Evolutionary conservation across 768 basidiomycete genomes (phyloP), one percentile per base, ranked within the genome.

Genomic region (Mycena belliarum): DNA sequence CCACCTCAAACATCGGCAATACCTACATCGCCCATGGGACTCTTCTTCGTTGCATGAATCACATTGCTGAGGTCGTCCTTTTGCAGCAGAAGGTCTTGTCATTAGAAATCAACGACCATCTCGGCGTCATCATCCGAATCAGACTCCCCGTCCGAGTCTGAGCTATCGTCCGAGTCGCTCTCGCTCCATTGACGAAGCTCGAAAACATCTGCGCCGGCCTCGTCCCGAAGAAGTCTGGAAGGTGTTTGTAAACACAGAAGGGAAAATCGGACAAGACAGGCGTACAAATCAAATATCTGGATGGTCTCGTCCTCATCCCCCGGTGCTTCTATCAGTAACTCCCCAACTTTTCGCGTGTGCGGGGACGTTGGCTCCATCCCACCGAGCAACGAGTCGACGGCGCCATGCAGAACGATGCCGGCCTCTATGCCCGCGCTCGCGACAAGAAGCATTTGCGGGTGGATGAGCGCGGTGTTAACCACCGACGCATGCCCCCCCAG

Each of bases 361-460:
- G 58, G 23, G 43, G 15, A 23, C 28, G 35, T 59, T 8, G 49
- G 28, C 49, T 33, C 5, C 52, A 57, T 55, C 7, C 60, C 46
- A 14, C 62, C 60, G 14, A 46, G 18, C 29, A 53, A 25, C 29
- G 21, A 51, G 40, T 45, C 16, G 28, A 49, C 53, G 3, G 88
- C 82, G 63, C 87, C 85, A 68, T 92, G 91, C 14, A 93, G 70
- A 20, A 85, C 65, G 24, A 91, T 78, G 59, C 83, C 77, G 24
- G 82, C 83, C 69, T 94, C 92, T 21, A 93, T 81, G 3, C 91
- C 92, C 5, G 86, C 77, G 5, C 90, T 90, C 33, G 82, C 79
- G 28, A 91, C 73, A 52, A 86, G 79, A 4, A 88, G 80, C 40
- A 87, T 75, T 21, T 81, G 75, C 2, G 92, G 91, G 66, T 93